Percentiles rank a stretch among this genome's conserved stretches.
These are phyloP conservation scores for Wickerhamomyces mucosus DNA, from an alignment of 805 yeast species.

Conservation along the genomic window DNA sequence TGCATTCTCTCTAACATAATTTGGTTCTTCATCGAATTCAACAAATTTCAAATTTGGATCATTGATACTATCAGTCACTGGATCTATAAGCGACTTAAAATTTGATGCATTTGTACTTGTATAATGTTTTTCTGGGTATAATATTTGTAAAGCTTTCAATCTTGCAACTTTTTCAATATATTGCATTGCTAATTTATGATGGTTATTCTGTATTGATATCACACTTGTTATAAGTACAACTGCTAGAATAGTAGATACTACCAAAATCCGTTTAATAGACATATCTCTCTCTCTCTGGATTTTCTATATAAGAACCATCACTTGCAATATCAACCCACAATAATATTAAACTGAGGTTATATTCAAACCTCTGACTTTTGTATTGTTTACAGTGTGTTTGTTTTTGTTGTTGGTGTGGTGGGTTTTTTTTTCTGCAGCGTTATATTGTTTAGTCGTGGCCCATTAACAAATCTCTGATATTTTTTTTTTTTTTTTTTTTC, in stretches of 20 bases:
- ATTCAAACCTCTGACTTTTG: too few species aligned
- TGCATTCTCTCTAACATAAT: constrained; percentile 42
- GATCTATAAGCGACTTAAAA: constrained; percentile 9
- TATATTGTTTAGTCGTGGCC: too few species aligned
- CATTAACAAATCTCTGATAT: too few species aligned
- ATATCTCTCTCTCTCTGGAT: too few species aligned
- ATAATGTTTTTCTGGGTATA: constrained; percentile 17
- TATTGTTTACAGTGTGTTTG: too few species aligned
- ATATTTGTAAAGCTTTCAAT: constrained; percentile 13
- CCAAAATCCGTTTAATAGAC: constrained; percentile 1
- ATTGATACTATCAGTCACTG: constrained; percentile 2
- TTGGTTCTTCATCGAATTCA: constrained; percentile 9
- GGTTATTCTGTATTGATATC: constrained; percentile 11
- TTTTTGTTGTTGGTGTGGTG: too few species aligned
- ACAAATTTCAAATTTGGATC: constrained; percentile 3
- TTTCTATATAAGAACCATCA: too few species aligned
- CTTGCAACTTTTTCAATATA: constrained; percentile 13
- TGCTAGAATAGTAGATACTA: background rate
- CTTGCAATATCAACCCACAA: too few species aligned
- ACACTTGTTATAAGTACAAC: constrained; percentile 3
- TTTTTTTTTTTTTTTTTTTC: too few species aligned
- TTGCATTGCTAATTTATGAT: constrained; percentile 12
- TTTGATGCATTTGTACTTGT: constrained; percentile 14
- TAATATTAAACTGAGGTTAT: too few species aligned
- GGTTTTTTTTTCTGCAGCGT: too few species aligned